A percentile compares a stretch with the other conserved stretches of the same genome.
Conservation (phyloP, 2,329 filamentous ascomycete genomes). For the Podosphaera leucotricha region DNA sequence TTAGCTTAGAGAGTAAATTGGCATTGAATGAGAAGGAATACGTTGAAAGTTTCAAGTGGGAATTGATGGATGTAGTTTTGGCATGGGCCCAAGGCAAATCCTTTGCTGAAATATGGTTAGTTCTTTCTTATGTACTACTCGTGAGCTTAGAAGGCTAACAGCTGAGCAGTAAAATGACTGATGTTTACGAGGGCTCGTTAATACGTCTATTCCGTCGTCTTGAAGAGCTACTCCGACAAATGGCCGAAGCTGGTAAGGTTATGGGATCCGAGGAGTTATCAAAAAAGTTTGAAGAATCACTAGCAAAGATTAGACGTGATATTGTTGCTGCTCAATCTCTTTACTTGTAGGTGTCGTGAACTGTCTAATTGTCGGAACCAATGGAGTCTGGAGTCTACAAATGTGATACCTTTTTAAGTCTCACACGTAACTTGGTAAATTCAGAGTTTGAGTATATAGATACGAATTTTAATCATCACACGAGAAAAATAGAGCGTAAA, state of each 20-base stretch:
- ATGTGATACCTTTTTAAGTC: neutral
- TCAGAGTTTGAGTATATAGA: neutral
- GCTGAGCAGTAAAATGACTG: conserved; percentile 73
- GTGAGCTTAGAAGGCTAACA: conserved; percentile 7
- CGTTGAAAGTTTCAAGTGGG: conserved; percentile 66
- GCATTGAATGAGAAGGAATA: conserved; percentile 91
- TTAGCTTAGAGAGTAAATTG: conserved; percentile 84
- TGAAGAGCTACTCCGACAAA: conserved; percentile 82
- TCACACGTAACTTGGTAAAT: neutral
- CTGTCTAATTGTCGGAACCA: neutral
- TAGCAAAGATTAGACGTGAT: conserved; percentile 72
- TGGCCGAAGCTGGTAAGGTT: conserved; percentile 85
- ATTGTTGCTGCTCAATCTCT: conserved; percentile 88
- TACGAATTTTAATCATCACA: neutral
- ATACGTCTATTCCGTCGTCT: conserved; percentile 90
- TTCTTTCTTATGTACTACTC: conserved; percentile 9
- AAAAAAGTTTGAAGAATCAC: conserved; percentile 69
- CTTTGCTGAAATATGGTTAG: conserved; percentile 88
- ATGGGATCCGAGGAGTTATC: conserved; percentile 94
- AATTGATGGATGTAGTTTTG: conserved; percentile 91
- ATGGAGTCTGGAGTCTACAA: neutral
- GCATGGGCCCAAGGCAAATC: conserved; percentile 76
- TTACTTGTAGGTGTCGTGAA: conserved; percentile 40
- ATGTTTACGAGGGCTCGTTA: conserved; percentile 87
- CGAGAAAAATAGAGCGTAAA: too few relatives aligned